These are phyloP conservation scores for Paraphoma chrysanthemicola DNA, from an alignment of 2,329 filamentous ascomycete genomes.

Conservation along the genomic window DNA sequence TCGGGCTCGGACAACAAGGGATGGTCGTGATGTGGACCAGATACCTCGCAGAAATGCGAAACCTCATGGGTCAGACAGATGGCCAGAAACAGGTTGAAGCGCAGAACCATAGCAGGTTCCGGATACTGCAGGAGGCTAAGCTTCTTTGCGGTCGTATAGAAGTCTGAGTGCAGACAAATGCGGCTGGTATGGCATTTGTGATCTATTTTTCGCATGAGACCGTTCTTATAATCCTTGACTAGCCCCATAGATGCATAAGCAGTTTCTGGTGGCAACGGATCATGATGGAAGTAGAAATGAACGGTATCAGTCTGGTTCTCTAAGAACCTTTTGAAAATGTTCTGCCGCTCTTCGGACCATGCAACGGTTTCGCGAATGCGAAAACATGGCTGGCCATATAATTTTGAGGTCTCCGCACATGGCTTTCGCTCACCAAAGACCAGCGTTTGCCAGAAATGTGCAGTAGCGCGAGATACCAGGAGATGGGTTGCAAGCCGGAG, in stretches of 20 bases:
- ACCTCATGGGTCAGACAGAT: conserved; percentile 49
- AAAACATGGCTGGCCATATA: conserved; percentile 41
- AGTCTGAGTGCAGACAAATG: conserved; percentile 50
- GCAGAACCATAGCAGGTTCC: conserved; percentile 49
- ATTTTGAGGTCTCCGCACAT: conserved; percentile 36
- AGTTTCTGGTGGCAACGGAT: conserved; percentile 44
- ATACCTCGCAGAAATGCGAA: conserved; percentile 50
- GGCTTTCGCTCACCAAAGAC: conserved; percentile 44
- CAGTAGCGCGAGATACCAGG: conserved; percentile 45
- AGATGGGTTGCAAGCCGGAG: conserved; percentile 42
- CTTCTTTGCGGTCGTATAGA: conserved; percentile 50
- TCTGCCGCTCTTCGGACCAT: conserved; percentile 42
- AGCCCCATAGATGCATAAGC: conserved; percentile 48
- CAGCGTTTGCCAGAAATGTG: conserved; percentile 48
- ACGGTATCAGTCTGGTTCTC: conserved; percentile 42
- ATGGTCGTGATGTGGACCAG: conserved; percentile 45
- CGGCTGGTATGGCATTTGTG: conserved; percentile 46
- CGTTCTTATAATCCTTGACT: conserved; percentile 48
- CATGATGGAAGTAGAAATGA: conserved; percentile 49
- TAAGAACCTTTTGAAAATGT: conserved; percentile 38
- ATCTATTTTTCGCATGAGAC: conserved; percentile 42
- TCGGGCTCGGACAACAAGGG: conserved; percentile 44
- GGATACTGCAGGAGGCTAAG: conserved; percentile 45
- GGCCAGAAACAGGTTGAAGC: conserved; percentile 50
- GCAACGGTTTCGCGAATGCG: conserved; percentile 45